Evolutionary conservation across 768 basidiomycete genomes (phyloP).

Genomic region (Mrakia gelida): DNA sequence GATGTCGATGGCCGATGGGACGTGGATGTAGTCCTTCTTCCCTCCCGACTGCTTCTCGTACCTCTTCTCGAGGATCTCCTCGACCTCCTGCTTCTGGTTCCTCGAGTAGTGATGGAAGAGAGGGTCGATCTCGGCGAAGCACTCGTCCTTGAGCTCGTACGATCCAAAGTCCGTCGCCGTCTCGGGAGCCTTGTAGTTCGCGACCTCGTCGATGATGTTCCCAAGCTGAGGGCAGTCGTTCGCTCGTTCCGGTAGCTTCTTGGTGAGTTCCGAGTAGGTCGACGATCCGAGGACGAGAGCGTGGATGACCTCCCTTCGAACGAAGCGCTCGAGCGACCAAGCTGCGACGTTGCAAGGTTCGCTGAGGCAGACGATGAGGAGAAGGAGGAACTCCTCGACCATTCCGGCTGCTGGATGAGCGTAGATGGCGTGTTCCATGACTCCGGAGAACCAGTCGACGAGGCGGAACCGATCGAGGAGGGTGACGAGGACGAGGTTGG

Average conservation of each 20-base stretch:
- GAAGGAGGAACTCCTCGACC: slow-evolving; percentile 86
- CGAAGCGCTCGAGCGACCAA: slow-evolving; percentile 59
- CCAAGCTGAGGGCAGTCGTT: slow-evolving; percentile 81
- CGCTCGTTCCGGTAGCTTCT: slow-evolving; percentile 82
- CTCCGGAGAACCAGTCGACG: slow-evolving; percentile 63
- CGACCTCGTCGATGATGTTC: slow-evolving; percentile 67
- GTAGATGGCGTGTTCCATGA: slow-evolving; percentile 54
- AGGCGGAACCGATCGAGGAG: slow-evolving; percentile 88
- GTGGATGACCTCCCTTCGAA: slow-evolving; percentile 83
- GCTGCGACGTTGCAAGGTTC: slow-evolving; percentile 72
- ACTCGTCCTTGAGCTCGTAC: slow-evolving; percentile 82
- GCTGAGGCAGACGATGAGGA: slow-evolving; percentile 78
- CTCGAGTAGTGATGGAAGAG: slow-evolving; percentile 94
- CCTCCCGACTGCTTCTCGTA: slow-evolving; percentile 60
- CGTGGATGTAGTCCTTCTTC: slow-evolving; percentile 62
- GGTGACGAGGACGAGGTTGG: slow-evolving; percentile 71
- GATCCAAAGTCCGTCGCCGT: slow-evolving; percentile 66
- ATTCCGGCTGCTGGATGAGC: slow-evolving; percentile 76
- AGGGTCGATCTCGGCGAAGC: slow-evolving; percentile 82
- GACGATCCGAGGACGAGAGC: slow-evolving; percentile 81
- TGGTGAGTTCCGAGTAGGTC: slow-evolving; percentile 83
- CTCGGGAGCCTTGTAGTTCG: slow-evolving; percentile 77
- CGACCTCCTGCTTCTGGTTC: slow-evolving; percentile 89
- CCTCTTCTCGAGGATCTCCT: slow-evolving; percentile 61
- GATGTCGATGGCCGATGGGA: slow-evolving; percentile 67